phyloP scores from a whole-genome alignment of 495 filamentous ascomycete genomes.

The Daldinia caldariorum region DNA sequence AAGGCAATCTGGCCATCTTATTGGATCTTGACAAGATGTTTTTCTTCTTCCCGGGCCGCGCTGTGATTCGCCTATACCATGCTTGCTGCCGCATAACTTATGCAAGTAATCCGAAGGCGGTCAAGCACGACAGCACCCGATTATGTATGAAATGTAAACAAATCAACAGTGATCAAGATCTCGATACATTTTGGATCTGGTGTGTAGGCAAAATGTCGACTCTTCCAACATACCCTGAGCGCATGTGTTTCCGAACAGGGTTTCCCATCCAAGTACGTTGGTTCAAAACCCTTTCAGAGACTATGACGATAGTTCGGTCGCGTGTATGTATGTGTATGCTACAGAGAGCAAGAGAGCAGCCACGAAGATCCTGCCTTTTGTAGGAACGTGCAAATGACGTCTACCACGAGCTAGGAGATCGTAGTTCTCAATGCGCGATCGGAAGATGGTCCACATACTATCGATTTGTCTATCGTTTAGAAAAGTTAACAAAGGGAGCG shows the following conservation, averaged over 20 bases:
- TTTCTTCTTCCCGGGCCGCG: constrained; percentile 9
- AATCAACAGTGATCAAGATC: constrained; percentile 40
- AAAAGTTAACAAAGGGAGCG: constrained; percentile 29
- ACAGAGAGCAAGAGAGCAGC: constrained; percentile 11
- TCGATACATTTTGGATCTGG: constrained; percentile 16
- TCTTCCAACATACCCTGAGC: constrained; percentile 1
- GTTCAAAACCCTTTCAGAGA: constrained; percentile 34
- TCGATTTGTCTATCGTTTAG: constrained; percentile 26
- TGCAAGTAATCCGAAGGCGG: constrained; percentile 41
- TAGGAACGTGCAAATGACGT: constrained; percentile 39
- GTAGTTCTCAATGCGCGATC: constrained; percentile 30
- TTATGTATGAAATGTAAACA: constrained; percentile 23
- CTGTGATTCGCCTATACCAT: constrained; percentile 32
- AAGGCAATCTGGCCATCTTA: constrained; percentile 16
- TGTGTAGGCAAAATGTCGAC: constrained; percentile 20
- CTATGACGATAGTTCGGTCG: constrained; percentile 34
- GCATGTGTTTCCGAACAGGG: constrained; percentile 24
- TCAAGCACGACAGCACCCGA: constrained; percentile 30
- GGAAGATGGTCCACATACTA: constrained; percentile 37
- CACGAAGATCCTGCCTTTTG: constrained; percentile 30
- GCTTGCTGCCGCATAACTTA: constrained; percentile 2
- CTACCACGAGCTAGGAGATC: constrained; percentile 26
- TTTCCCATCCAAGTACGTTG: constrained; percentile 13
- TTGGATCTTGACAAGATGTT: constrained; percentile 21
- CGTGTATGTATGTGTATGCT: constrained; percentile 14